phyloP scores from a whole-genome alignment of 2,329 filamentous ascomycete species.

The Trichoderma brevicompactum region DNA sequence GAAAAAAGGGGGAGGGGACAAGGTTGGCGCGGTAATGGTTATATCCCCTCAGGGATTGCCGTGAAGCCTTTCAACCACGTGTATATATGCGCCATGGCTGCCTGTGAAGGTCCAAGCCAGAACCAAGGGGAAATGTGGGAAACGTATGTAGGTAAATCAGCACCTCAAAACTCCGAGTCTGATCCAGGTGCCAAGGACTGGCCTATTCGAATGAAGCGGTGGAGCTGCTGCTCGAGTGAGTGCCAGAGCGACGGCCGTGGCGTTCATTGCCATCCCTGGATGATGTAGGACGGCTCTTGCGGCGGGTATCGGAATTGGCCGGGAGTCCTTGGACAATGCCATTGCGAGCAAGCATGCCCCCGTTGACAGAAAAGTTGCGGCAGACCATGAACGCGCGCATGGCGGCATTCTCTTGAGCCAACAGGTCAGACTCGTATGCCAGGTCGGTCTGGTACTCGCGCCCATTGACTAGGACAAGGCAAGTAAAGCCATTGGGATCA shows the following conservation, averaged over 20 bases:
- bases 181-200: conserved; percentile 1
- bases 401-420: conserved; percentile 91
- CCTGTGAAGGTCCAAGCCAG: conserved; percentile 18
- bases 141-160: neutral
- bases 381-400: conserved; percentile 98
- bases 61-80: conserved; percentile 48
- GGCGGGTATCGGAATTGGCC: conserved; percentile 53
- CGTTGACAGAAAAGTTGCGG: conserved; percentile 95
- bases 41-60: conserved; percentile 42
- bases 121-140: conserved; percentile 3
- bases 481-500: conserved; percentile 77
- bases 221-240: conserved; percentile 66
- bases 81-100: conserved; percentile 35
- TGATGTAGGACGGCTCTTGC: conserved; percentile 58
- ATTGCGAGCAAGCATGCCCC: conserved; percentile 80
- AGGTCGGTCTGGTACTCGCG: conserved; percentile 93
- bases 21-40: conserved; percentile 32
- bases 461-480: conserved; percentile 92
- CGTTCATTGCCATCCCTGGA: conserved; percentile 51
- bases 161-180: conserved; percentile 10
- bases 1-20: neutral
- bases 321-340: conserved; percentile 70
- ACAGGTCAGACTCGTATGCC: conserved; percentile 76
- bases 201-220: conserved; percentile 62
- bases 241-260: conserved; percentile 56